A percentile compares a stretch with the other conserved stretches of the same genome.
These are phyloP conservation scores for Theobroma grandiflorum DNA, from an alignment of 441 rosid species.

Conservation along the genomic window DNA sequence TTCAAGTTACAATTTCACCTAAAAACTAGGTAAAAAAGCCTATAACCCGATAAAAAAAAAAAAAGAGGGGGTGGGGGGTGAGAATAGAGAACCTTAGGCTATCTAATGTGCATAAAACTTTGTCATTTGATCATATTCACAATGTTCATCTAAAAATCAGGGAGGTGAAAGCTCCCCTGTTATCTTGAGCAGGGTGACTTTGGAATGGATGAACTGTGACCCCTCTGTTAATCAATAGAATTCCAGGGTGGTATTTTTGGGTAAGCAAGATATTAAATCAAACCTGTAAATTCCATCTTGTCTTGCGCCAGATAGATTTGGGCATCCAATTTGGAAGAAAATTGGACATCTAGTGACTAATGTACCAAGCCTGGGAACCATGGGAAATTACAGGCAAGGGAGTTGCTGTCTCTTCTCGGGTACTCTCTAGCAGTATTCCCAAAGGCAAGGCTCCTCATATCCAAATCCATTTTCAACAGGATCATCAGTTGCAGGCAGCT, in stretches of 20 bases:
- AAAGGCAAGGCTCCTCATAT: conserved; percentile 44
- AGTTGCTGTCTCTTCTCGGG: background rate
- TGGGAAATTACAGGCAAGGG: background rate
- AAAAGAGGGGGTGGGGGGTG: background rate
- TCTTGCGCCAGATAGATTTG: background rate
- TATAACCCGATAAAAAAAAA: conserved; percentile 5
- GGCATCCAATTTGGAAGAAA: background rate
- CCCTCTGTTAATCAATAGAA: background rate
- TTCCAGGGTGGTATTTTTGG: background rate
- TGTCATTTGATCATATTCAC: background rate
- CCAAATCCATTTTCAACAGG: conserved; percentile 35
- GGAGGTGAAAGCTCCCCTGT: background rate
- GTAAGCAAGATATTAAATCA: background rate
- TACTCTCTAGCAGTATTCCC: conserved; percentile 3
- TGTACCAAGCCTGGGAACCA: background rate
- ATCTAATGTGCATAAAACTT: background rate
- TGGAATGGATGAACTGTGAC: background rate
- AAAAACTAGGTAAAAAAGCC: background rate
- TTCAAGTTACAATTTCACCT: background rate
- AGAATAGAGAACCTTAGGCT: background rate
- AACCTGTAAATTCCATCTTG: background rate
- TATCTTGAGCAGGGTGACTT: background rate
- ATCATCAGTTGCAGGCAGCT: conserved; percentile 31
- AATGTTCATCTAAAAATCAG: background rate
- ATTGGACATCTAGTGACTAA: background rate